A percentile compares a stretch with the other conserved stretches of the same genome.
Conservation (phyloP, 2,329 filamentous ascomycete genomes). For the Elsinoe ampelina region DNA sequence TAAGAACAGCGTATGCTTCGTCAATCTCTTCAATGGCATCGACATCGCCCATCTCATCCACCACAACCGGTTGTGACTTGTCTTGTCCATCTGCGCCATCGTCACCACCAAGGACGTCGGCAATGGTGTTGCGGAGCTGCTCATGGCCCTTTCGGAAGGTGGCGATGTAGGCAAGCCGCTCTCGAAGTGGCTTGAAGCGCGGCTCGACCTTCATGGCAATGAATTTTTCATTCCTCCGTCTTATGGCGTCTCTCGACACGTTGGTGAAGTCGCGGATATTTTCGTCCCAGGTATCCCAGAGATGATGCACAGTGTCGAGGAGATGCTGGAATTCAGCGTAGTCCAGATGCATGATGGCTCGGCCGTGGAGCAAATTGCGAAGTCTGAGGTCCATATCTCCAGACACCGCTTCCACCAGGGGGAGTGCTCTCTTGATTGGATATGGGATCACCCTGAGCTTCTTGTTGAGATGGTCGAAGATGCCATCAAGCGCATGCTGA, state of each 20-base stretch:
- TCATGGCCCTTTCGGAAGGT: constrained; percentile 97
- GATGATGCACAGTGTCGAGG: constrained; percentile 72
- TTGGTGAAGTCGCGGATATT: constrained; percentile 97
- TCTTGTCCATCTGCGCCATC: constrained; percentile 48
- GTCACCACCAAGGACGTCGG: constrained; percentile 79
- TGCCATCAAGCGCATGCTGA: constrained; percentile 76
- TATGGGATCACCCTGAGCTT: constrained; percentile 96
- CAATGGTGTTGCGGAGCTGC: constrained; percentile 89
- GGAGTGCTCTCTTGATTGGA: constrained; percentile 79
- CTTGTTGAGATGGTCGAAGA: constrained; percentile 94
- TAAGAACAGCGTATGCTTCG: constrained; percentile 86
- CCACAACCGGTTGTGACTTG: constrained; percentile 57
- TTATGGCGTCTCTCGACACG: constrained; percentile 87
- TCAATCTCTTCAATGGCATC: constrained; percentile 94
- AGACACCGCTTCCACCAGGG: constrained; percentile 94
- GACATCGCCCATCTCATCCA: constrained; percentile 93
- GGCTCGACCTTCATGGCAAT: constrained; percentile 94
- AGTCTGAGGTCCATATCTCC: constrained; percentile 80
- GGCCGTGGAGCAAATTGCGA: constrained; percentile 75
- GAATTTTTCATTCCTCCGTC: constrained; percentile 91
- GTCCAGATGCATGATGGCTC: constrained; percentile 81
- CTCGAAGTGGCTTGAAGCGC: constrained; percentile 79
- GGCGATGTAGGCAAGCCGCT: constrained; percentile 83
- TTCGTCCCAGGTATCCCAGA: constrained; percentile 91
- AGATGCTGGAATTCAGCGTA: constrained; percentile 81